phyloP scores from a whole-genome alignment of 176 grass and related monocot species.

The Zizania latifolia region DNA sequence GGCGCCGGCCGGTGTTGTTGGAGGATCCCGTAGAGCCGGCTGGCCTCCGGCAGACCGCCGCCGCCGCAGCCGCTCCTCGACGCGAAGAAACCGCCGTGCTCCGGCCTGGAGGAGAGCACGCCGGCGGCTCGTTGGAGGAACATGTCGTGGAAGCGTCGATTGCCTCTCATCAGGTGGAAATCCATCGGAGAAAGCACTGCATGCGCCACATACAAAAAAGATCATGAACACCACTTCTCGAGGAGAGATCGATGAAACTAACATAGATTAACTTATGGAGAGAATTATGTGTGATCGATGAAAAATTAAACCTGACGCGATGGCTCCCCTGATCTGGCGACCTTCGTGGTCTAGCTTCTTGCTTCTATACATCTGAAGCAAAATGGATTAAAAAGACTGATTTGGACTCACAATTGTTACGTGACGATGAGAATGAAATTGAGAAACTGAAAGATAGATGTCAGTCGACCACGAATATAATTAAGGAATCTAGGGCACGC shows the following conservation, averaged over 20 bases:
- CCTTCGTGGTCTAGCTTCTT: slow-evolving; percentile 81
- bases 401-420: background rate
- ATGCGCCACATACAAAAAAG: background rate
- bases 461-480: background rate
- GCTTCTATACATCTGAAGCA: slow-evolving; percentile 90
- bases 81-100: slow-evolving; percentile 38
- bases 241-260: background rate
- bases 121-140: slow-evolving; percentile 63
- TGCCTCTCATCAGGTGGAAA: slow-evolving; percentile 74
- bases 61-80: slow-evolving; percentile 23
- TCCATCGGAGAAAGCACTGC: slow-evolving; percentile 76
- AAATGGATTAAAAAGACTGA: slow-evolving; percentile 19
- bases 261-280: background rate
- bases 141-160: slow-evolving; percentile 61
- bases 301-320: slow-evolving; percentile 56
- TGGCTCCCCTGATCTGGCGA: slow-evolving; percentile 48
- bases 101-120: slow-evolving; percentile 32
- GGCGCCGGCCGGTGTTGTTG: slow-evolving; percentile 39
- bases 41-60: slow-evolving; percentile 24
- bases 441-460: background rate
- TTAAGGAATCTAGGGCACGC: background rate
- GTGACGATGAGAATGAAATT: background rate
- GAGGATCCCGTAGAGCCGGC: slow-evolving; percentile 49
- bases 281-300: background rate
- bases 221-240: background rate